Conservation (phyloP, 768 basidiomycete genomes). For the Gyrodon lividus region DNA sequence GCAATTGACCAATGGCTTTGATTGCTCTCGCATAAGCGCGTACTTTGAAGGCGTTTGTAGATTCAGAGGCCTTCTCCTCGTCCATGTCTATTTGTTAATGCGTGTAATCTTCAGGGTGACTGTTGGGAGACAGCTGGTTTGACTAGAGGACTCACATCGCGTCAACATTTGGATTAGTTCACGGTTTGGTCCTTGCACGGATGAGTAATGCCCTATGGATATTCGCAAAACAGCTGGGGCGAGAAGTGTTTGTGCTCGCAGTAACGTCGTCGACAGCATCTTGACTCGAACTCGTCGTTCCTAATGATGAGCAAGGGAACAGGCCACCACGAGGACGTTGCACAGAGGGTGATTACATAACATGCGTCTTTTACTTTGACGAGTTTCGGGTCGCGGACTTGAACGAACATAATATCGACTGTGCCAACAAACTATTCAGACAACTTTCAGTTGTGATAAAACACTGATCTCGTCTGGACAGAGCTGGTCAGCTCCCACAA, state of each 20-base stretch:
- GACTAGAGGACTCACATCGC: slow-evolving; percentile 34
- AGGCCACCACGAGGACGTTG: no score
- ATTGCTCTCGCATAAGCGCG: slow-evolving; percentile 52
- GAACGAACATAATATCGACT: no score
- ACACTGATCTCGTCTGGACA: not conserved
- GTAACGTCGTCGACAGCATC: slow-evolving; percentile 22
- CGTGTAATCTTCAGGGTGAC: not conserved
- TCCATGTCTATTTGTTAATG: slow-evolving; percentile 34
- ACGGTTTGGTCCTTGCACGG: slow-evolving; percentile 32
- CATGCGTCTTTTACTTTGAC: slow-evolving; percentile 17
- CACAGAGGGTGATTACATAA: slow-evolving; percentile 22
- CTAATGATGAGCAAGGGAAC: not conserved
- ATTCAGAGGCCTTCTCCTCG: slow-evolving; percentile 38
- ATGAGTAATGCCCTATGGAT: slow-evolving; percentile 18
- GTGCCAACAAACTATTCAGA: no score
- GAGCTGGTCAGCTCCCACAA: no score
- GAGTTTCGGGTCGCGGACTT: not conserved
- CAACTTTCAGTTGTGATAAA: not conserved
- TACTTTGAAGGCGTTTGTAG: slow-evolving; percentile 48
- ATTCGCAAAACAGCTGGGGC: slow-evolving; percentile 1
- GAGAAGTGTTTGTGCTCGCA: slow-evolving; percentile 7
- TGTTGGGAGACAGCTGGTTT: not conserved
- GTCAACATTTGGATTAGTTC: slow-evolving; percentile 41
- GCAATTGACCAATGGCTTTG: slow-evolving; percentile 36
- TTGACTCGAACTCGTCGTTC: not conserved